A percentile compares a stretch with the other conserved stretches of the same genome.
Evolutionary conservation across 140 eudicot species (phyloP).

Genomic region (Erigeron philadelphicus): DNA sequence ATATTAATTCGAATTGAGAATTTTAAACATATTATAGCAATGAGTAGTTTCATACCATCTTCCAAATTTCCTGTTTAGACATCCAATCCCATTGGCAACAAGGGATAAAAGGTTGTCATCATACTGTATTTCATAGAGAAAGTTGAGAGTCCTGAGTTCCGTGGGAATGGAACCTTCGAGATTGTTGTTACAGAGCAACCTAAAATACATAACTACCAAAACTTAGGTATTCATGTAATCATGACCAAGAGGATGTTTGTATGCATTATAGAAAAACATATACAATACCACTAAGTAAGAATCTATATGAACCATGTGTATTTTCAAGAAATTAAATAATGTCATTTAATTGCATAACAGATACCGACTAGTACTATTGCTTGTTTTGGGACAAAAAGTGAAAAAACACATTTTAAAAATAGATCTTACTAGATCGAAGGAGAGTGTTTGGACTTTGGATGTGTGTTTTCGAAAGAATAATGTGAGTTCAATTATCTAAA

Average conservation of each 20-base stretch:
- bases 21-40: background rate
- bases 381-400: background rate
- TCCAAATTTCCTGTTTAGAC: conserved; percentile 62
- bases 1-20: background rate
- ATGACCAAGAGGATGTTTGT: background rate
- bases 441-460: background rate
- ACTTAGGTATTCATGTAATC: background rate
- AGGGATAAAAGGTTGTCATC: conserved; percentile 53
- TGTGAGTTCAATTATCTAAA: background rate
- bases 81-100: conserved; percentile 39
- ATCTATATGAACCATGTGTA: conserved; percentile 3
- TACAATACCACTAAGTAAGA: background rate
- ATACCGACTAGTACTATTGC: background rate
- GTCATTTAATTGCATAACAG: background rate
- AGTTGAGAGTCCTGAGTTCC: conserved; percentile 49
- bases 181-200: conserved; percentile 73
- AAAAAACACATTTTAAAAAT: too few relatives aligned
- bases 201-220: conserved; percentile 27
- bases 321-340: background rate
- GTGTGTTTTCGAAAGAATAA: background rate
- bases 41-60: conserved; percentile 49
- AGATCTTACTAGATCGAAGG: background rate
- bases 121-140: conserved; percentile 49
- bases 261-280: background rate
- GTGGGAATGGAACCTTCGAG: conserved; percentile 65